Evolutionary conservation across 2,329 filamentous ascomycete species (phyloP), one percentile per base, ranked within the genome.

Genomic region (Trichoderma cornu-damae): DNA sequence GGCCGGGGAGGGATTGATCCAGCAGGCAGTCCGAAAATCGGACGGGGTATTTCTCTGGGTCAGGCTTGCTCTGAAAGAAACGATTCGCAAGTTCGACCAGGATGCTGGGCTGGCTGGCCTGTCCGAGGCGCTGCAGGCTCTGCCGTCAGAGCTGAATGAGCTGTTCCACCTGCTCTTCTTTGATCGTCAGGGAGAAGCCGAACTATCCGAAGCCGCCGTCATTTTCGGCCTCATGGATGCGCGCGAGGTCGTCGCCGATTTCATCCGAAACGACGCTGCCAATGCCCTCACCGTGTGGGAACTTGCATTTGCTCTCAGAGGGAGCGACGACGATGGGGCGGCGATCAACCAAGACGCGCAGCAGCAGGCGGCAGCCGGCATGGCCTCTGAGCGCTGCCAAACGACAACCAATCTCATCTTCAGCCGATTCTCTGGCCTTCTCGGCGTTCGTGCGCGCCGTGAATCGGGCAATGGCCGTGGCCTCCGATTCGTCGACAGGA

Each of bases 1-100:
- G 0, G 28, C 6, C 5, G 54, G 51, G 0, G 30, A 50, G 2
- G 12, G 18, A 1, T 50, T 69, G 16, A 43, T 66, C 28, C 38
- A 61, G 14, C 42, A 55, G 0, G 62, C 65, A 1, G 62, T 67
- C 1, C 59, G 66, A 2, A 63, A 57, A 6, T 64, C 70, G 0
- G 65, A 69, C 9, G 70, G 70, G 0, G 70, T 72, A 0, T 72
- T 72, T 43, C 64, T 72, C 7, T 72, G 70, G 70, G 65, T 70
- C 1, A 60, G 63, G 1, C 62, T 69, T 5, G 71, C 68, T 0
- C 66, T 72, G 8, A 61, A 67, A 12, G 62, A 66, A 26, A 62
- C 71, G 48, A 22, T 69, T 12, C 60, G 58, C 26, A 60, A 58
- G 12, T 62, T 64, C 16, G 28, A 59, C 0, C 16, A n/a, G 20